Conservation (phyloP, 768 basidiomycete genomes). For the Auriscalpium microsporum region DNA sequence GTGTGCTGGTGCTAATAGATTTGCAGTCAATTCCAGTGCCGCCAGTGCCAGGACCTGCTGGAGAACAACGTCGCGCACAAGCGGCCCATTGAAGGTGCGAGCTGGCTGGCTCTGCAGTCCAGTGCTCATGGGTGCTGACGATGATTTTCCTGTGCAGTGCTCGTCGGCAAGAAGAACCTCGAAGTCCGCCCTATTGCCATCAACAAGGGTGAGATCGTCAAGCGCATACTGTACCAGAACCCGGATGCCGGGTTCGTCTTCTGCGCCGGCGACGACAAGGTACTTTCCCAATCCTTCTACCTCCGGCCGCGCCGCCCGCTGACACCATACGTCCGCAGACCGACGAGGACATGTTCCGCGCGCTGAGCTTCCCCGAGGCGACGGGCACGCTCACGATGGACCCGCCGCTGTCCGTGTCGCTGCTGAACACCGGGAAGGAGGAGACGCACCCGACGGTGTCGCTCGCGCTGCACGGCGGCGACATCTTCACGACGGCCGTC, state of each 20-base stretch:
- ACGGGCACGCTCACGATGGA: constrained; percentile 30
- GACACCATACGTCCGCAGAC: constrained; percentile 41
- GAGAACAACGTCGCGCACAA: constrained; percentile 92
- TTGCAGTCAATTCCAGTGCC: constrained; percentile 78
- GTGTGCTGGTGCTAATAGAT: not conserved
- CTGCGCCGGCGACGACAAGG: constrained; percentile 98
- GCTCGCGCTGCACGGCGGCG: constrained; percentile 56
- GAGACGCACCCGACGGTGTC: constrained; percentile 40
- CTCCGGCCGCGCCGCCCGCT: not conserved
- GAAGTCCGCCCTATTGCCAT: constrained; percentile 93
- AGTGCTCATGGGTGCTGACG: not conserved
- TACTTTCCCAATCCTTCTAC: constrained; percentile 17
- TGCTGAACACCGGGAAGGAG: constrained; percentile 22
- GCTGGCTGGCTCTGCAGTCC: too few species aligned
- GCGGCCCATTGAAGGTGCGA: constrained; percentile 83
- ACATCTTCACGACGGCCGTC: constrained; percentile 88
- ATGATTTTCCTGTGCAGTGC: constrained; percentile 37
- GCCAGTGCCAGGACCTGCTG: constrained; percentile 91
- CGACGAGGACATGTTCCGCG: constrained; percentile 99
- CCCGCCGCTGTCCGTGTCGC: constrained; percentile 44
- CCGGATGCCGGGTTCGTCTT: constrained; percentile 94
- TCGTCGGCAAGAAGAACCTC: constrained; percentile 97
- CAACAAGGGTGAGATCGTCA: constrained; percentile 99
- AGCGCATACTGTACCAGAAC: constrained; percentile 85
- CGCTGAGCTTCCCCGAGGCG: constrained; percentile 49